Evolutionary conservation across 2,329 filamentous ascomycete species (phyloP), one percentile per base, ranked within the genome.

Genomic region (Aspergillus sp.): DNA sequence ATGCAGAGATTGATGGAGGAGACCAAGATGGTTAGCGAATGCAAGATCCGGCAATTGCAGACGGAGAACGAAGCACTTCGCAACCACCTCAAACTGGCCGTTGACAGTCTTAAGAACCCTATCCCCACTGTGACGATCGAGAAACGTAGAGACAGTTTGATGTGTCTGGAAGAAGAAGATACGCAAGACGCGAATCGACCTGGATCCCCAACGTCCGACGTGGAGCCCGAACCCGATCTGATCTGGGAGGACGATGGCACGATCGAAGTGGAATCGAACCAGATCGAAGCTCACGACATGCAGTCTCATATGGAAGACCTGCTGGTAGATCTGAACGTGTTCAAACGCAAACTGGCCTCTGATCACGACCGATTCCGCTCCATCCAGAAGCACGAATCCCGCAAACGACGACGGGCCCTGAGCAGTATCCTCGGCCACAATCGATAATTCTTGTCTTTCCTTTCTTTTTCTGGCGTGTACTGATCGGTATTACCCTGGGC

Each of bases 1-100:
- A 90, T 98, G 86, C 90, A 97, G 67, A 83, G 90, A 47, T 81
- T 95, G 67, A 96, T 96, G 90, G 90, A 97, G 65, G 93, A 98
- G 70, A 86, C 85, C 50, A 82, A 86, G 47, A 85, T 94, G 65
- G 87, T 97, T 10, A 85, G 87, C 28, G 91, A 97, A 62, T 89
- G 86, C 72, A 96, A 95, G 76, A 95, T 98, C 62, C 84, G 89
- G 54, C 88, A 86, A 51, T 71, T 98, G 42, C 86, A 87, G 65
- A 90, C 87, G 1, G 82, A 98, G 72, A 96, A 95, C 50, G 91
- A 96, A 60, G 87, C 90, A 0, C 70, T 97, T 57, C 79, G 90
- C 49, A 76, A 93, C 47, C 93, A 98, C 67, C 74, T 98, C 40
- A 89, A 88, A 57, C 79, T 98, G 40, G 91, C 90, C 1, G 76